Evolutionary conservation across 2,329 filamentous ascomycete genomes (phyloP).

Genomic region (Fusarium longipes): DNA sequence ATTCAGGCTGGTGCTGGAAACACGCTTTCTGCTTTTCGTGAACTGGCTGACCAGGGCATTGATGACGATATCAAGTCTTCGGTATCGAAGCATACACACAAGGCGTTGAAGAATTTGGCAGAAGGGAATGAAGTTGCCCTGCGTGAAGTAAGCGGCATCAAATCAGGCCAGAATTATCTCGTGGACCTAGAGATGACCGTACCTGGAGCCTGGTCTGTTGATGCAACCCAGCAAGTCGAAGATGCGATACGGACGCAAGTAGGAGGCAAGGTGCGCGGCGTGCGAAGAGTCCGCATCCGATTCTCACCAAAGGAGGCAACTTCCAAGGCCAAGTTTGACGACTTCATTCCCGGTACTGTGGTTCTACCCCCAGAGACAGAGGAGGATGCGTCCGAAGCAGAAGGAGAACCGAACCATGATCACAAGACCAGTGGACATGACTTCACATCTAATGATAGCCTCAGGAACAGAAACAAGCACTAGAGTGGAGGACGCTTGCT

Average conservation of each 20-base stretch:
- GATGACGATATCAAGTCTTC: constrained; percentile 84
- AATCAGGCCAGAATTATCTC: constrained; percentile 95
- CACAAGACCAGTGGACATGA: constrained; percentile 46
- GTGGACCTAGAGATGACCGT: constrained; percentile 90
- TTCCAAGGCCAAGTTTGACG: constrained; percentile 73
- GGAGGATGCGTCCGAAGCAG: constrained; percentile 50
- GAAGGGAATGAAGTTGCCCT: constrained; percentile 73
- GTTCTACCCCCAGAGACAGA: constrained; percentile 72
- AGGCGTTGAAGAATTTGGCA: constrained; percentile 66
- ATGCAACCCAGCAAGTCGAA: constrained; percentile 77
- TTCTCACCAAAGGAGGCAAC: constrained; percentile 78
- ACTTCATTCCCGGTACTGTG: constrained; percentile 77
- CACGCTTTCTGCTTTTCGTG: constrained; percentile 81
- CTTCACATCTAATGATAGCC: constrained; percentile 26
- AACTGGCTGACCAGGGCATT: constrained; percentile 90
- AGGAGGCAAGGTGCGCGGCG: constrained; percentile 82
- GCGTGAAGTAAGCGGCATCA: constrained; percentile 85
- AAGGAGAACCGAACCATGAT: constrained; percentile 47
- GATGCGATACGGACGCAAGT: constrained; percentile 77
- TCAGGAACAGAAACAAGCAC: constrained; percentile 48
- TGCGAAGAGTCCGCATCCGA: constrained; percentile 83
- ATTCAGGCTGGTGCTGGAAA: constrained; percentile 91
- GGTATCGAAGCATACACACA: constrained; percentile 73
- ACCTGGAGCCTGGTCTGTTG: constrained; percentile 79
- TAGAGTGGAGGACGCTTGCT: constrained; percentile 27